These are phyloP conservation scores for Apiospora sp. DNA, from an alignment of 2,329 filamentous ascomycete species.

Conservation along the genomic window DNA sequence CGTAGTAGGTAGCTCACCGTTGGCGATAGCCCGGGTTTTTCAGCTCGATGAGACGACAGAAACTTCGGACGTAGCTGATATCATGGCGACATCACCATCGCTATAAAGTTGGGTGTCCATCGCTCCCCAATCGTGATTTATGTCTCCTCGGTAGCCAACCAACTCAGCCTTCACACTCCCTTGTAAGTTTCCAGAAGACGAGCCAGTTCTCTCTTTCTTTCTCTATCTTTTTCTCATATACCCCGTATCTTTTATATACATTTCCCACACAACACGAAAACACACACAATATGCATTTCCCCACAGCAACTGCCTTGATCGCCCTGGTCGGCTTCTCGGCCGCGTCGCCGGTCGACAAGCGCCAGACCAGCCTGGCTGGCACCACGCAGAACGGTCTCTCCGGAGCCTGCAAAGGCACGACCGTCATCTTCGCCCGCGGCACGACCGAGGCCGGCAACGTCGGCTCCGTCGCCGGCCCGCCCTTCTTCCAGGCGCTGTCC, in stretches of 20 bases:
- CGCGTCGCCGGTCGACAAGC: slow-evolving; percentile 25
- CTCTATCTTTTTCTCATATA: not conserved
- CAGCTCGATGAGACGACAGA: not conserved
- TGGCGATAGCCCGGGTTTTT: not conserved
- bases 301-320: slow-evolving; percentile 4
- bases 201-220: not conserved
- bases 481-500: slow-evolving; percentile 56
- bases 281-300: slow-evolving; percentile 16
- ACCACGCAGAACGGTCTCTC: slow-evolving; percentile 25
- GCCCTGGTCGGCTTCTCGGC: slow-evolving; percentile 22
- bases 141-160: not conserved
- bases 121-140: not conserved
- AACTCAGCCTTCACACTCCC: not conserved
- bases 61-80: slow-evolving; percentile 6
- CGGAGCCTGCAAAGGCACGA: slow-evolving; percentile 54
- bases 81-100: not conserved
- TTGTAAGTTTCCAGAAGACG: not conserved
- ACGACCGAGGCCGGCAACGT: slow-evolving; percentile 62
- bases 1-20: not conserved
- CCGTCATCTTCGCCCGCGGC: slow-evolving; percentile 64
- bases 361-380: slow-evolving; percentile 21
- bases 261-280: not conserved
- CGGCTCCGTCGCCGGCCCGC: slow-evolving; percentile 56
- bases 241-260: not conserved
- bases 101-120: not conserved